These are phyloP conservation scores for Exserohilum turcica DNA, from an alignment of 2,329 filamentous ascomycete genomes.

Conservation along the genomic window DNA sequence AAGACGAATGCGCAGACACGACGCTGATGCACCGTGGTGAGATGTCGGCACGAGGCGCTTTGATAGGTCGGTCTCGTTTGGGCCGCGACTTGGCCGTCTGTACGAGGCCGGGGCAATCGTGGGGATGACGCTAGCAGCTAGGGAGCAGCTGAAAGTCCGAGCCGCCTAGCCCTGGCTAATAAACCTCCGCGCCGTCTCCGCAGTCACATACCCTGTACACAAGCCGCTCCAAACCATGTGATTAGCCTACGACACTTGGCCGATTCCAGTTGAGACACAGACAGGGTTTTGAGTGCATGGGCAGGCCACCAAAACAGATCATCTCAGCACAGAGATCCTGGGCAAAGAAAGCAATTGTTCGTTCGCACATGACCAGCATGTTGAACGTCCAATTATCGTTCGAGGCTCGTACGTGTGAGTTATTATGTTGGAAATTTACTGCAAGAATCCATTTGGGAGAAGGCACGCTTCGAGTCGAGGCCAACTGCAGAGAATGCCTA, in stretches of 20 bases:
- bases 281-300: background rate
- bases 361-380: too few species aligned
- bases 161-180: background rate
- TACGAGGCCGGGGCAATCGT: conserved; percentile 1
- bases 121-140: conserved; percentile 19
- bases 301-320: background rate
- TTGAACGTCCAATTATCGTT: too few species aligned
- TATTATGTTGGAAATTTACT: background rate
- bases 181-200: conserved; percentile 9
- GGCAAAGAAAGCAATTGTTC: background rate
- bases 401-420: too few species aligned
- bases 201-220: background rate
- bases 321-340: too few species aligned
- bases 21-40: background rate
- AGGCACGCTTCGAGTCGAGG: background rate
- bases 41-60: background rate
- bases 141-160: conserved; percentile 1
- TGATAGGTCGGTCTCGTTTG: conserved; percentile 2
- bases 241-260: background rate
- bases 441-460: background rate
- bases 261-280: background rate
- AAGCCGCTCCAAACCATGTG: background rate
- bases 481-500: background rate
- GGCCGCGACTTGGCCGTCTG: conserved; percentile 12
- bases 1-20: background rate